These are phyloP conservation scores for Leishmania amazonensis DNA, from an alignment of 208 protist genomes.

Conservation along the genomic window DNA sequence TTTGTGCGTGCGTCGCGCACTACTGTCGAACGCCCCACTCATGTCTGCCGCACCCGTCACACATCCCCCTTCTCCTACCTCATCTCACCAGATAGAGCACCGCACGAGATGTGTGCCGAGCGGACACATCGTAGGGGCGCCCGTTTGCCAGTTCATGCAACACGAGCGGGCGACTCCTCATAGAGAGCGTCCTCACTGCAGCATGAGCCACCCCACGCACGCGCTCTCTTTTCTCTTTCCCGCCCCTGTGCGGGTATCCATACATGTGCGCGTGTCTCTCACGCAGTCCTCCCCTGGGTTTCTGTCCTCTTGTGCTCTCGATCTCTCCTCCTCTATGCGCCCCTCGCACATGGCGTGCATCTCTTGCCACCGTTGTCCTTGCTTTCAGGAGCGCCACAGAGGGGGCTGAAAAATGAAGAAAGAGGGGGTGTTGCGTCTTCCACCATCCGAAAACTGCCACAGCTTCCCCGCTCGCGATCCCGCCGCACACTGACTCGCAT, in stretches of 20 bases:
- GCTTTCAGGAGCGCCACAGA: background rate
- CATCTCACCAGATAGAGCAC: background rate
- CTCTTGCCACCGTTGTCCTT: background rate
- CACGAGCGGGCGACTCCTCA: background rate
- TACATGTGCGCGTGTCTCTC: background rate
- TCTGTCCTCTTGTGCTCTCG: background rate
- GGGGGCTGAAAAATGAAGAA: background rate
- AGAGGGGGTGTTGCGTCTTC: background rate
- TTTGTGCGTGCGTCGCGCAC: slow-evolving; percentile 3
- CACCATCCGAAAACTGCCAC: background rate
- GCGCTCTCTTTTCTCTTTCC: background rate
- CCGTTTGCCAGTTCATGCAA: background rate
- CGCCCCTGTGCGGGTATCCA: background rate
- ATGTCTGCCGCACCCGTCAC: background rate
- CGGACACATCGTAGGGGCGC: background rate
- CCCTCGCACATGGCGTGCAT: background rate
- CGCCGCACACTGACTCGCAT: too few relatives aligned
- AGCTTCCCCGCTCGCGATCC: background rate
- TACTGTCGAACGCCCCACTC: background rate
- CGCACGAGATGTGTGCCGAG: background rate
- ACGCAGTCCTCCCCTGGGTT: background rate
- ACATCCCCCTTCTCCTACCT: background rate
- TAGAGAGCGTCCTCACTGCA: background rate
- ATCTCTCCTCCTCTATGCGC: background rate
- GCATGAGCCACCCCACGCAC: background rate